phyloP scores from a whole-genome alignment of 1,284 basidiomycete genomes.

The Vanrija pseudolonga region DNA sequence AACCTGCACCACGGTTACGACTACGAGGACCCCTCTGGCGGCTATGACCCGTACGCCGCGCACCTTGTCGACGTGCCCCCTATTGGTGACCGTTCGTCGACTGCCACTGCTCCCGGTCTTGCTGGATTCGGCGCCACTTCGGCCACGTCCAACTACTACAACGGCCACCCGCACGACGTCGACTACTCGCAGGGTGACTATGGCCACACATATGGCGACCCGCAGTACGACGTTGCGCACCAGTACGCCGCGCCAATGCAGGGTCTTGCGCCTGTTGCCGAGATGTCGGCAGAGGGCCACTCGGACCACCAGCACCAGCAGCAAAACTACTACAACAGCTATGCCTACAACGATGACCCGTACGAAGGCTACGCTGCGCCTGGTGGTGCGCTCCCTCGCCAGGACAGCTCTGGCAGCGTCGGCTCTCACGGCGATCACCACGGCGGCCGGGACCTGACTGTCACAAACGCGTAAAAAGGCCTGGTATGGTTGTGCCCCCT shows the following conservation, averaged over 20 bases:
- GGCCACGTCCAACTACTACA: conserved; percentile 11
- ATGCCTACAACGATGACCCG: neutral
- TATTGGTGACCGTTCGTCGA: conserved; percentile 26
- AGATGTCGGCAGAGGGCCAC: conserved; percentile 4
- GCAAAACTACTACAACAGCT: neutral
- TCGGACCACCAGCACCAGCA: neutral
- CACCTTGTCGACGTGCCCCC: conserved; percentile 17
- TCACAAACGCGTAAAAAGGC: conserved; percentile 5
- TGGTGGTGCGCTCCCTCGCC: neutral
- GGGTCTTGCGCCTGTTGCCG: neutral
- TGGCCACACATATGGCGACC: conserved; percentile 38
- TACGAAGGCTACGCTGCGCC: neutral
- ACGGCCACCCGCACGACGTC: conserved; percentile 11
- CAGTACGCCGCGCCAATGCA: conserved; percentile 17
- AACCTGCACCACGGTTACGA: conserved; percentile 34
- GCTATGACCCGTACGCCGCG: conserved; percentile 48
- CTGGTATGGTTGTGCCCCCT: too few species aligned
- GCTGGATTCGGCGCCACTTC: conserved; percentile 34
- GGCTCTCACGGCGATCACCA: neutral
- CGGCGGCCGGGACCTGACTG: conserved; percentile 3
- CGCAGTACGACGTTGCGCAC: conserved; percentile 34
- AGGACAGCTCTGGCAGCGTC: neutral
- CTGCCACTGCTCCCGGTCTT: conserved; percentile 30
- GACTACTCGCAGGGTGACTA: conserved; percentile 6
- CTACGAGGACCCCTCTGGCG: conserved; percentile 46